These are phyloP conservation scores for Termitomyces sp. DNA, from an alignment of 768 basidiomycete species.

Conservation along the genomic window DNA sequence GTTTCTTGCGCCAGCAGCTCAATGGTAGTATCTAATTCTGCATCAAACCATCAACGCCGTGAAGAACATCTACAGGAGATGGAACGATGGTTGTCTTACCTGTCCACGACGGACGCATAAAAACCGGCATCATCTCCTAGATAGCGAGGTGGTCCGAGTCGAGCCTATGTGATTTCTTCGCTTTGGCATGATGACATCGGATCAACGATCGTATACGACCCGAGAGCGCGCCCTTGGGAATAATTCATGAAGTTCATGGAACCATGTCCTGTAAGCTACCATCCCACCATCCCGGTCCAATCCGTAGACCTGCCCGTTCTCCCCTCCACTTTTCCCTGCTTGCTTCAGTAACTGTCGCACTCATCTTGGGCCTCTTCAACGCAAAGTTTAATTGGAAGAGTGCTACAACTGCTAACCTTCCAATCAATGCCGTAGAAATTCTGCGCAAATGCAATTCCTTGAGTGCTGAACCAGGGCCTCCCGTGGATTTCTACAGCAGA, in stretches of 20 bases:
- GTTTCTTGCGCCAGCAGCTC: no score
- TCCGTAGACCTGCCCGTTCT: background rate
- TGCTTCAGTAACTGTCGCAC: slow-evolving; percentile 3
- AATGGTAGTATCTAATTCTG: no score
- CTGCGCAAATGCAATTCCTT: slow-evolving; percentile 47
- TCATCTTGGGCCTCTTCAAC: slow-evolving; percentile 20
- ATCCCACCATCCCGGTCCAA: slow-evolving; percentile 9
- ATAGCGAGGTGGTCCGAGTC: no score
- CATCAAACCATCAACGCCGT: no score
- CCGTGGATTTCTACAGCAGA: slow-evolving; percentile 32
- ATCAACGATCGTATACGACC: no score
- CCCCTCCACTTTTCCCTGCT: slow-evolving; percentile 1
- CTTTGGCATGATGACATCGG: no score
- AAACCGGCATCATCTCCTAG: no score
- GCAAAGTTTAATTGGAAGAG: slow-evolving; percentile 17
- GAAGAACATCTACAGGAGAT: no score
- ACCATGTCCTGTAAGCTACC: slow-evolving; percentile 29
- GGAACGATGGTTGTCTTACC: no score
- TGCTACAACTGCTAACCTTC: slow-evolving; percentile 17
- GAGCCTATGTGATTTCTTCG: no score
- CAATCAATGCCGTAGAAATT: slow-evolving; percentile 34
- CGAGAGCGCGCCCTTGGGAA: background rate
- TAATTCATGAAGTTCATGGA: background rate
- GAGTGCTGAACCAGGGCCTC: slow-evolving; percentile 41
- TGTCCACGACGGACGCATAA: no score